Evolutionary conservation across 179 eudicot genomes (phyloP), one percentile per base, ranked within the genome.

Genomic region (Sideroxylon spinosum): DNA sequence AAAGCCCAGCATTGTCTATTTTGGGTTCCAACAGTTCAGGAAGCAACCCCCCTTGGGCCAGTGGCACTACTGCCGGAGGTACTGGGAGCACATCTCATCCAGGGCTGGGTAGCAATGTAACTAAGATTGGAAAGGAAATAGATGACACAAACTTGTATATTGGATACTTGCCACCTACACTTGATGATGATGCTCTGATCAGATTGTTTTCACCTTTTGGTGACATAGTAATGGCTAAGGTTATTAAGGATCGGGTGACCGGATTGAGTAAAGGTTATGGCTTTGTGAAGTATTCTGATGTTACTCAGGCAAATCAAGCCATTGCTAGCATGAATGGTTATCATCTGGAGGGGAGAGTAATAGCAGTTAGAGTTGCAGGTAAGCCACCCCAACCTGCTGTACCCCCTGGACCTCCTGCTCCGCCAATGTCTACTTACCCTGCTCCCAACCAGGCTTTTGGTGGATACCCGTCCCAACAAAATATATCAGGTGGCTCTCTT

Each of bases 201-300:
- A 80, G 84, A 70, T 77, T 88, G 71, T 91, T 91, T 82, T 32
- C 86, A 26, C 86, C 93, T 57, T 91, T 81, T 78, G 95, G 95
- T 10, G 91, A 90, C 26, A 90, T 91, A 78, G 91, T 84, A 69
- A 91, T 87, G 91, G 94, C 94, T 9, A 90, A 90, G 85, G 91
- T 90, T 50, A 87, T 90, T 48, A 90, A 85, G 81, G 94, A 91
- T 71, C 73, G 90, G 53, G 86, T 81, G 71, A 90, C 88, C 70
- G 89, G 87, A 76, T 68, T 86, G 81, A 90, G 93, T 83, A 91
- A 91, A 82, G 95, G 95, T 4, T 91, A 91, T 82, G 95, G 95
- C 28, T 91, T 91, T 81, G 95, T 91, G 13, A 91, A 91, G 87
- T 91, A 90, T 71, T 81, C 88, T 11, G 83, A 74, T 79, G 71